Evolutionary conservation across 1,284 basidiomycete genomes (phyloP), one percentile per base, ranked within the genome.

Genomic region (Cystobasidium pallidum): DNA sequence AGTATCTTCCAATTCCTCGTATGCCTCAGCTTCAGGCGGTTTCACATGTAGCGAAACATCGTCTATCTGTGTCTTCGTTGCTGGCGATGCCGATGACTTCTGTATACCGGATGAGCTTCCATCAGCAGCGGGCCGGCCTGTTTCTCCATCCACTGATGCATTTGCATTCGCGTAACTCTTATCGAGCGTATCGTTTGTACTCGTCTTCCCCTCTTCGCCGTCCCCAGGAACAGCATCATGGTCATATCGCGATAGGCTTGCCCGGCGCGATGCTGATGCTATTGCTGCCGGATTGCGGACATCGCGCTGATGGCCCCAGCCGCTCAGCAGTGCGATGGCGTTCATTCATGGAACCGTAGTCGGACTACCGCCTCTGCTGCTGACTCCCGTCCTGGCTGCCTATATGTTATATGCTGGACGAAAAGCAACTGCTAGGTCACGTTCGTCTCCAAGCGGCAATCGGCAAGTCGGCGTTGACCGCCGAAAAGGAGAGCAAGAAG

Each of bases 301-400:
- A 43, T 43, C 51, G 64, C 64, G 47, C 49, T 55, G 47, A n/a
- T 55, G 49, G 49, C 64, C 32, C 67, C 67, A 70, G 41, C 67
- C 67, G 58, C 67, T 70, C 55, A 70, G 45, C 55, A 61, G 67
- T 45, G 67, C 36, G 58, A 70, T 70, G 67, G 67, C 45, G 57
- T 70, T 70, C 67, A 70, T 70, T 52, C 62, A 65, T 65, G 62
- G 45, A 65, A 65, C 41, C 24, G n/a, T 47, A 34, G 54, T n/a
- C 54, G 54, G n/a, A 10, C 45, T 49, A 11, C 15, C 26, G 43
- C 26, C 62, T 36, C 19, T 8, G 10, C 45, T 28, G 30, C 7
- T 7, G 6, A 13, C 36, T 13, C 36, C 13, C 7, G 36, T 39
- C 36, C 13, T 39, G 36, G 26, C 4, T 30, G 30, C 26, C 49